A percentile compares a stretch with the other conserved stretches of the same genome.
These are phyloP conservation scores for Solanum hybrid DNA, from an alignment of 305 asterid genomes.

Conservation along the genomic window DNA sequence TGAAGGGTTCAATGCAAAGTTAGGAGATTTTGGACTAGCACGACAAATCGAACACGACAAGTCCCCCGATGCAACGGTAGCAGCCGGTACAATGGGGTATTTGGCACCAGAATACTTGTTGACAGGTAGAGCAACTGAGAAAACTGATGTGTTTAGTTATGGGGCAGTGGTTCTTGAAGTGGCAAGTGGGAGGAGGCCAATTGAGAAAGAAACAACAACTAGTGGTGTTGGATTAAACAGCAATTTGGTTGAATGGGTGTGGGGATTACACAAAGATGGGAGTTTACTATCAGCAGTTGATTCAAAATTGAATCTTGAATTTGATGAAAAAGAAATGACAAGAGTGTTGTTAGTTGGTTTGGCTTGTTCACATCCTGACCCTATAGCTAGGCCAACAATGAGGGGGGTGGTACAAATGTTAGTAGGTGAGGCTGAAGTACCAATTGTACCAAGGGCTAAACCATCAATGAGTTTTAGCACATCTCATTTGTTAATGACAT, in stretches of 20 bases:
- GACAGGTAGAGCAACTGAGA: slow-evolving; percentile 13
- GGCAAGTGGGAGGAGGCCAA: slow-evolving; percentile 12
- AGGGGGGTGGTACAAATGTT: slow-evolving; percentile 9
- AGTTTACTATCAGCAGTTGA: slow-evolving; percentile 13
- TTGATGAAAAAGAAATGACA: slow-evolving; percentile 8
- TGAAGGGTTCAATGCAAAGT: slow-evolving; percentile 11
- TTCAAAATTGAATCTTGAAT: slow-evolving; percentile 3
- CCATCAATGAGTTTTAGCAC: slow-evolving; percentile 11
- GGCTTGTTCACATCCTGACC: slow-evolving; percentile 17
- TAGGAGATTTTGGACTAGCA: slow-evolving; percentile 21
- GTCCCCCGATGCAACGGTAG: slow-evolving; percentile 4
- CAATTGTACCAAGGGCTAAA: slow-evolving; percentile 9
- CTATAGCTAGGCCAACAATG: slow-evolving; percentile 11
- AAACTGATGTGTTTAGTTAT: slow-evolving; percentile 20
- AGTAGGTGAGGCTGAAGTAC: slow-evolving; percentile 10
- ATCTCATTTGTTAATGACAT: slow-evolving; percentile 49
- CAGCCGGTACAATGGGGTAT: slow-evolving; percentile 21
- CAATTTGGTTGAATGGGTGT: slow-evolving; percentile 18
- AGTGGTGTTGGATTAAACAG: background rate
- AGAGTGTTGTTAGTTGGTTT: slow-evolving; percentile 12
- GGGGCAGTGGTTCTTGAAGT: slow-evolving; percentile 20
- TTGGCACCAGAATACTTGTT: slow-evolving; percentile 18
- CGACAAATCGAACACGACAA: slow-evolving; percentile 12
- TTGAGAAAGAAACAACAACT: background rate
- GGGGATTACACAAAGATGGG: slow-evolving; percentile 15